Base-by-base conservation (phyloP, 192 early-diverging fungal species). In the Geranomyces variabilis region DNA sequence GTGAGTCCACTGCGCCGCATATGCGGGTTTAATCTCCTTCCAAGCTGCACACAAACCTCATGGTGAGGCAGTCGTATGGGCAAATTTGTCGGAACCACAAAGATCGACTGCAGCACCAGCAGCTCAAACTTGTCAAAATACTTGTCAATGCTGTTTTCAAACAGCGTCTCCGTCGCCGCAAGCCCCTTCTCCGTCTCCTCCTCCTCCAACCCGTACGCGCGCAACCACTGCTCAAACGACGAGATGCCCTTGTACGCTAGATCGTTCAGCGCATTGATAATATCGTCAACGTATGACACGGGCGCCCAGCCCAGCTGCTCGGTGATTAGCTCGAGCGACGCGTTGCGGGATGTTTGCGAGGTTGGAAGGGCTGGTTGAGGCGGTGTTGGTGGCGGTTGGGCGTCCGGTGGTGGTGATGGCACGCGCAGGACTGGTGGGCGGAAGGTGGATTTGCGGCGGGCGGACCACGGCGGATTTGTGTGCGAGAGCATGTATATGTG, bases 71-170 rank as follows among this genome's bases (percentile, higher is more conserved):
- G 75, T 2, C 76, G 69, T 31, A 89, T 76, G 43, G 71, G 71
- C 15, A 88, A 68, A 66, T 86, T 82, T 17, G 79, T 70, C 1
- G 89, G 91, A 28, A 94, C 74, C 36, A 80, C 81, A 49, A 95
- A 93, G 63, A 94, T 80, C 47, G 92, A 92, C 48, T 88, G 84
- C 64, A 91, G 79, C 0, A 81, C 83, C 67, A 91, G 93, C 10
- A 93, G 76, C 71, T 95, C 93, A 73, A 92, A 92, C 31, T 86
- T 83, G 75, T 94, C 94, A 84, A 94, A 94, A 69, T 87, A 83
- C 68, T 88, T 89, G 73, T 94, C 94, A 59, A 95, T 87, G 5
- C 87, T 79, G 28, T 89, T 78, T 71, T 94, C 93, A 14, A 94
- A 76, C 30, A 94, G 72, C 29, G 92, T 93, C 71, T 92, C 89